A percentile compares a stretch with the other conserved stretches of the same genome.
Conservation (phyloP, 352 stramenopile genomes). For the Phytophthora foliorum region DNA sequence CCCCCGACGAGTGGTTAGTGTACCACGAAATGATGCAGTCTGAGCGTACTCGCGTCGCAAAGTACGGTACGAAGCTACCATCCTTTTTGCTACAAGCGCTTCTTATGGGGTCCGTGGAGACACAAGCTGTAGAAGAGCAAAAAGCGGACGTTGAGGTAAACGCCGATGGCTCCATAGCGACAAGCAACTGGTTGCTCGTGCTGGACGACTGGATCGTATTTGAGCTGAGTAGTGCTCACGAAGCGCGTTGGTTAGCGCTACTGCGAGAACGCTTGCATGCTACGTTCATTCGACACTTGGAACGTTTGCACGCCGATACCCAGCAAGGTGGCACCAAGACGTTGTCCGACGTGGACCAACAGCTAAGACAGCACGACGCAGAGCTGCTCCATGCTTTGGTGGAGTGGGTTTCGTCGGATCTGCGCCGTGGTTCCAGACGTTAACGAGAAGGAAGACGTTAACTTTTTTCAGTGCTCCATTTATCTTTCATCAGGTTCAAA, state of each 20-base stretch:
- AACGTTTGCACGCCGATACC: conserved; percentile 56
- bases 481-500: too few species aligned
- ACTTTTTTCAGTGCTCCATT: too few species aligned
- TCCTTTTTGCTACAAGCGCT: conserved; percentile 66
- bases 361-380: conserved; percentile 57
- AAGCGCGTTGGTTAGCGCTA: conserved; percentile 56
- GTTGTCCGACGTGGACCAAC: conserved; percentile 18
- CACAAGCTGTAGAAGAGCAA: conserved; percentile 44
- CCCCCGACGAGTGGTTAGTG: conserved; percentile 71
- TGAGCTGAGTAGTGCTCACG: conserved; percentile 50
- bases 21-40: conserved; percentile 92
- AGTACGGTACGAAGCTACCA: conserved; percentile 77
- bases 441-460: background rate
- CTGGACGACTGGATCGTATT: conserved; percentile 86
- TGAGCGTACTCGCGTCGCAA: conserved; percentile 68
- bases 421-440: conserved; percentile 30
- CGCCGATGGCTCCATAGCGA: conserved; percentile 2
- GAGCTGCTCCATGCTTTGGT: conserved; percentile 60
- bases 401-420: conserved; percentile 62
- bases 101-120: conserved; percentile 66
- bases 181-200: conserved; percentile 58
- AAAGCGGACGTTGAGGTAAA: conserved; percentile 18
- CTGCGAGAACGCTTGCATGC: conserved; percentile 69
- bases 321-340: conserved; percentile 25
- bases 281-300: conserved; percentile 74